Conservation (phyloP, 2,329 filamentous ascomycete species). For the Dryadomyces quercus-mongolicae region DNA sequence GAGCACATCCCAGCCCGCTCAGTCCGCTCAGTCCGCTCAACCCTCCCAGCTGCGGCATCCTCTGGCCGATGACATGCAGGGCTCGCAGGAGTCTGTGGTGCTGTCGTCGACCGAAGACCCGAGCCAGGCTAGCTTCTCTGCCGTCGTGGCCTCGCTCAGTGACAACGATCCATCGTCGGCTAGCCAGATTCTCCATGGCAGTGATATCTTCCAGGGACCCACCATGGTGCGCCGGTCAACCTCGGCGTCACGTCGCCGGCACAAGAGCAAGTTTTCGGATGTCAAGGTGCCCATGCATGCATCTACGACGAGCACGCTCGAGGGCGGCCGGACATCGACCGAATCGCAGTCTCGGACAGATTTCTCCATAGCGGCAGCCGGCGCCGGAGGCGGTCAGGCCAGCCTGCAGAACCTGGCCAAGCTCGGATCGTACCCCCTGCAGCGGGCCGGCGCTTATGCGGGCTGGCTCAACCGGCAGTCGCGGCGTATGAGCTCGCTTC, state of each 20-base stretch:
- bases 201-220: conserved; percentile 77
- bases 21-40: neutral
- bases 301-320: neutral
- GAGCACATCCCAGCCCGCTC: neutral
- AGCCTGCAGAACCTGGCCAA: conserved; percentile 38
- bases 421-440: conserved; percentile 64
- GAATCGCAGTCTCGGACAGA: conserved; percentile 12
- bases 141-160: conserved; percentile 52
- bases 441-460: conserved; percentile 71
- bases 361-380: neutral
- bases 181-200: conserved; percentile 79
- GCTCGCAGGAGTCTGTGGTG: conserved; percentile 48
- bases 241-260: conserved; percentile 21
- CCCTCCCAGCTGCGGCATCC: neutral
- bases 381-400: conserved; percentile 24
- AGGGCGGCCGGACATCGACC: neutral
- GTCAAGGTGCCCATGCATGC: neutral
- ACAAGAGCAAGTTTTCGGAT: neutral
- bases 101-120: conserved; percentile 52
- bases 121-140: conserved; percentile 47
- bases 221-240: conserved; percentile 43
- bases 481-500: conserved; percentile 66
- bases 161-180: conserved; percentile 71
- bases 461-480: conserved; percentile 71
- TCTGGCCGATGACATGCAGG: neutral